These are phyloP conservation scores for Sporisorium iseilematis-ciliati DNA, from an alignment of 1,284 basidiomycete species.

Conservation along the genomic window DNA sequence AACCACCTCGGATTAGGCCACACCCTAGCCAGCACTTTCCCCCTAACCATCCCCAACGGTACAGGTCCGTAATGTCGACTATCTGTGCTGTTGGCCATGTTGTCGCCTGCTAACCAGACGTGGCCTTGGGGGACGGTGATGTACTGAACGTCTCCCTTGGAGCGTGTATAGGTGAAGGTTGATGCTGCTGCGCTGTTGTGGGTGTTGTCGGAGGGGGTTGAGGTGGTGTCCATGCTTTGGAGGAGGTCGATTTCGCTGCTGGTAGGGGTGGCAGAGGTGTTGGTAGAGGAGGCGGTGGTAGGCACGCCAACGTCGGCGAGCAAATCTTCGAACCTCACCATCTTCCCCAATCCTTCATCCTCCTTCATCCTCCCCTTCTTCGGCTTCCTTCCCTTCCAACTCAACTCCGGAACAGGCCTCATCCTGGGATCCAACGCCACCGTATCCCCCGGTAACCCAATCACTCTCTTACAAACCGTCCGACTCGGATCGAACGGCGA, in stretches of 20 bases:
- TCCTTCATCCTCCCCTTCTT: not conserved
- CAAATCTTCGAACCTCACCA: slow-evolving; percentile 24
- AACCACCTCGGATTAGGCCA: slow-evolving; percentile 47
- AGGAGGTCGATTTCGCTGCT: slow-evolving; percentile 22
- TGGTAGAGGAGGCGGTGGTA: no score
- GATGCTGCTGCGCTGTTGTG: slow-evolving; percentile 23
- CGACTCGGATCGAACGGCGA: slow-evolving; percentile 80
- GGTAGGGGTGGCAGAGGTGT: not conserved
- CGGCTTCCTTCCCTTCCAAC: slow-evolving; percentile 23
- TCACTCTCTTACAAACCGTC: slow-evolving; percentile 87
- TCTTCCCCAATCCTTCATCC: slow-evolving; percentile 8
- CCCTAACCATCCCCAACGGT: slow-evolving; percentile 83
- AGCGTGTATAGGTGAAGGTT: slow-evolving; percentile 19
- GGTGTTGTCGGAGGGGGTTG: slow-evolving; percentile 1
- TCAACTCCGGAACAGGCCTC: slow-evolving; percentile 22
- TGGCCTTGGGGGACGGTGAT: slow-evolving; percentile 54
- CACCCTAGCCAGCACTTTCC: slow-evolving; percentile 78
- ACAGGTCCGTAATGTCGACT: slow-evolving; percentile 92
- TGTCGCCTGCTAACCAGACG: slow-evolving; percentile 94
- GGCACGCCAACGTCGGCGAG: slow-evolving; percentile 5
- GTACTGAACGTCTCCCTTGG: slow-evolving; percentile 48
- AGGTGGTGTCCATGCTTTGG: slow-evolving; percentile 31
- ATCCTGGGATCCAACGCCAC: slow-evolving; percentile 83
- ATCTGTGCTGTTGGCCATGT: slow-evolving; percentile 84
- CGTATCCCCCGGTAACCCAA: slow-evolving; percentile 89